Conservation (phyloP, 1,284 basidiomycete species). For the Kwoniella shivajii region DNA sequence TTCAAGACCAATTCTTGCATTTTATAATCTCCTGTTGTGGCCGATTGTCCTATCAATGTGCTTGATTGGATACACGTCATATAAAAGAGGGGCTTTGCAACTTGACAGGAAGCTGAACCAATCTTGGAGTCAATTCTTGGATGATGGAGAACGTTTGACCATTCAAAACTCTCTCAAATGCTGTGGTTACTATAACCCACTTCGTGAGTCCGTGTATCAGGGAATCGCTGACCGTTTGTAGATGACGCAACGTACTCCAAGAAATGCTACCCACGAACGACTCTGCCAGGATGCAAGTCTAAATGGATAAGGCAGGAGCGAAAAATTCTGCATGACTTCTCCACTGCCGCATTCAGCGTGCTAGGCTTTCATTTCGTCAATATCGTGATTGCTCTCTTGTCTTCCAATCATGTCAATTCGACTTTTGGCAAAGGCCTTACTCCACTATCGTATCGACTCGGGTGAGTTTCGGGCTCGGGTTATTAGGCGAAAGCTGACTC, state of each 20-base stretch:
- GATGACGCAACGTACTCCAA: slow-evolving; percentile 51
- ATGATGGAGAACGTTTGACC: slow-evolving; percentile 35
- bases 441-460: slow-evolving; percentile 35
- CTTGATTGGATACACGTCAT: slow-evolving; percentile 45
- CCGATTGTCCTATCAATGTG: slow-evolving; percentile 43
- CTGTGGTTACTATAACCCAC: slow-evolving; percentile 48
- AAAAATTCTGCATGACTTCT: slow-evolving; percentile 25
- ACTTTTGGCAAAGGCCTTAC: slow-evolving; percentile 38
- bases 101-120: slow-evolving; percentile 50
- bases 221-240: too few relatives aligned
- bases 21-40: slow-evolving; percentile 51
- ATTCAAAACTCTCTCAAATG: slow-evolving; percentile 46
- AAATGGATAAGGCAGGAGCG: slow-evolving; percentile 38
- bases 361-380: slow-evolving; percentile 42
- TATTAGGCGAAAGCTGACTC: background rate
- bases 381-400: slow-evolving; percentile 37
- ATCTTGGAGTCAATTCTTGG: slow-evolving; percentile 46
- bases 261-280: slow-evolving; percentile 48
- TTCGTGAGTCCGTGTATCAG: slow-evolving; percentile 44
- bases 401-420: slow-evolving; percentile 43
- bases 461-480: slow-evolving; percentile 18
- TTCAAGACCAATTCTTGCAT: slow-evolving; percentile 46
- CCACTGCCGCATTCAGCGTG: slow-evolving; percentile 33
- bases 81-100: slow-evolving; percentile 43
- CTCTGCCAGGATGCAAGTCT: slow-evolving; percentile 49